Base-by-base conservation (phyloP, 805 yeast species). In the Ascoidea rubescens region DNA sequence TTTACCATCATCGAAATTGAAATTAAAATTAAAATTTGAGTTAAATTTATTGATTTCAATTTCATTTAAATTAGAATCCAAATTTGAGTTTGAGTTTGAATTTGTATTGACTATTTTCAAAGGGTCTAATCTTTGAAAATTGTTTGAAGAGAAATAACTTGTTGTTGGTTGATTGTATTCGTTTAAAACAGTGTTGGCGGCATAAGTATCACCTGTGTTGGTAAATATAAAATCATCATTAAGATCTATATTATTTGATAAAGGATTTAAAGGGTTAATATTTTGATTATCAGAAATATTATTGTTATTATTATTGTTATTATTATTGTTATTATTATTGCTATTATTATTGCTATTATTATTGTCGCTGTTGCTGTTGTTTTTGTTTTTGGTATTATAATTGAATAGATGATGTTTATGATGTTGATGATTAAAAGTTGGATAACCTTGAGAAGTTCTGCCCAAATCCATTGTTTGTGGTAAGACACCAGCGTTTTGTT, bases 401-500 rank as follows among this genome's bases (percentile, higher is more conserved):
- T 45, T 48, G 45, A 37, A n/a, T 46, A 43, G 43, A 43, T 47
- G n/a, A 30, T 49, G 7, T 46, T 45, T 5, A 48, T 12, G 43
- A 48, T 32, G n/a, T 31, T 48, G 14, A 32, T 12, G 37, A 4
- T 30, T 30, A 16, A 54, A n/a, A 4, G 46, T 51, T 17, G 62
- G 62, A 48, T 60, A 60, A 4, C 59, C 62, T 48, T 37, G 8
- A 37, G 43, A 37, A 37, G 43, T 14, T 3, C 28, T 21, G 14
- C 43, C 43, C 8, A 37, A 37, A 10, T 37, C 43, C 43, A 37
- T 37, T 4, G 43, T 37, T 37, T 37, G 43, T 10, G 43, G 43
- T 10, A 37, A 14, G 14, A 14, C 8, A 37, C 43, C 58, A 60
- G 47, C 58, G 56, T 14, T 21, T 50, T 17, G 28, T 12, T 51